These are phyloP conservation scores for Chrysochromulina parva DNA, from an alignment of 78 protist species.

Conservation along the genomic window DNA sequence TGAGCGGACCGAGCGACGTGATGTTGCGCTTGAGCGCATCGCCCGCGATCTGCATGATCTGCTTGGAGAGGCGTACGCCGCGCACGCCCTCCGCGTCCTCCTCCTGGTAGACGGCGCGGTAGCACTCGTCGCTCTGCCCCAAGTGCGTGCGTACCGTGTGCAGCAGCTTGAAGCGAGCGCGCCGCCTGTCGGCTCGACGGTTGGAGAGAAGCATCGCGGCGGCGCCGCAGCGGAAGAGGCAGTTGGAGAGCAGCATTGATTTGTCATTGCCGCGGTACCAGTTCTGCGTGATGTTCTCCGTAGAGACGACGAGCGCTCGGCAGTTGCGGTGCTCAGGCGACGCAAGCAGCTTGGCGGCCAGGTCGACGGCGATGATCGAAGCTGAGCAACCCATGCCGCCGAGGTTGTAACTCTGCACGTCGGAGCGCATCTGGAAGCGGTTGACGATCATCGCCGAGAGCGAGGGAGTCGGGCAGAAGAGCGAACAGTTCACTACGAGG, in stretches of 20 bases:
- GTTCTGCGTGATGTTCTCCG: conserved; percentile 89
- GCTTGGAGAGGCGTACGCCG: conserved; percentile 78
- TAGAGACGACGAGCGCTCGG: conserved; percentile 68
- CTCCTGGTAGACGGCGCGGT: conserved; percentile 66
- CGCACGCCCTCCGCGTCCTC: conserved; percentile 66
- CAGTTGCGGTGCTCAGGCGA: conserved; percentile 49
- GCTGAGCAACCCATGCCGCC: conserved; percentile 74
- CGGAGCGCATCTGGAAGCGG: conserved; percentile 64
- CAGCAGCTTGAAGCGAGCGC: conserved; percentile 60
- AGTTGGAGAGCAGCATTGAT: conserved; percentile 76
- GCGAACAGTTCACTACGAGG: conserved; percentile 82
- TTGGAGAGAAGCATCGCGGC: conserved; percentile 86
- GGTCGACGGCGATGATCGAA: conserved; percentile 76
- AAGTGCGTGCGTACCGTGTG: conserved; percentile 52
- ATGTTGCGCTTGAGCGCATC: conserved; percentile 72
- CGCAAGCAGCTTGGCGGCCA: conserved; percentile 75
- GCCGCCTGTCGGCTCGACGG: conserved; percentile 48
- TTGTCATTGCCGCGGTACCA: conserved; percentile 79
- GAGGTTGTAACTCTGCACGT: conserved; percentile 68
- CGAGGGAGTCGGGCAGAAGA: conserved; percentile 87
- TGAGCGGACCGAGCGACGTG: conserved; percentile 77
- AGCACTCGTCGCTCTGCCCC: conserved; percentile 68
- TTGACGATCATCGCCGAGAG: conserved; percentile 76
- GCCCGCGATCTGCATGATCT: conserved; percentile 66
- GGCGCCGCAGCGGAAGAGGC: conserved; percentile 87